A percentile compares a stretch with the other conserved stretches of the same genome.
These are phyloP conservation scores for Brassica incana DNA, from an alignment of 345 rosid species.

Conservation along the genomic window DNA sequence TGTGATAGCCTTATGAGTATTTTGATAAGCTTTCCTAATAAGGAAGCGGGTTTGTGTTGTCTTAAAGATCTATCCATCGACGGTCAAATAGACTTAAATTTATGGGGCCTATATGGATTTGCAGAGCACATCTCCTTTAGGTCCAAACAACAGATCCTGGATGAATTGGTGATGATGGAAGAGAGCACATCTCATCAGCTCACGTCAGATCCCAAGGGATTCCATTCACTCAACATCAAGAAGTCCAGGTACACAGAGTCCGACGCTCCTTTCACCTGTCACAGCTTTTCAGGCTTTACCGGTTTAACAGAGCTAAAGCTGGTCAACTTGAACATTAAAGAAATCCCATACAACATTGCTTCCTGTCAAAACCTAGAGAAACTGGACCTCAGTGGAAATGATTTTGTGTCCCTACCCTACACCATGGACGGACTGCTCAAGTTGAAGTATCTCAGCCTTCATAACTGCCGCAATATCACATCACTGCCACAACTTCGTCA, in stretches of 20 bases:
- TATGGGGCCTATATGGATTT: background rate
- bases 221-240: background rate
- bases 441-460: background rate
- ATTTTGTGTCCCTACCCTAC: background rate
- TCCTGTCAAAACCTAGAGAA: background rate
- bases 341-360: background rate
- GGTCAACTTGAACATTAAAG: background rate
- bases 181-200: background rate
- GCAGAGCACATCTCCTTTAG: background rate
- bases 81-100: background rate
- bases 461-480: background rate
- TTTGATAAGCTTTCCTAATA: too few relatives aligned
- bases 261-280: background rate
- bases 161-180: background rate
- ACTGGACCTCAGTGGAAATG: constrained; percentile 1
- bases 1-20: background rate
- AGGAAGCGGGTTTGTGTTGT: background rate
- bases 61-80: constrained; percentile 7
- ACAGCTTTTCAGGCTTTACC: background rate
- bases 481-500: constrained; percentile 8
- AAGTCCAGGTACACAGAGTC: background rate
- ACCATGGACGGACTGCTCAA: background rate
- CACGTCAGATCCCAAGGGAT: background rate
- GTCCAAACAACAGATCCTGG: background rate
- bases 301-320: background rate